These are phyloP conservation scores for Candida coleopterorum DNA, from an alignment of 805 yeast genomes.

Conservation along the genomic window DNA sequence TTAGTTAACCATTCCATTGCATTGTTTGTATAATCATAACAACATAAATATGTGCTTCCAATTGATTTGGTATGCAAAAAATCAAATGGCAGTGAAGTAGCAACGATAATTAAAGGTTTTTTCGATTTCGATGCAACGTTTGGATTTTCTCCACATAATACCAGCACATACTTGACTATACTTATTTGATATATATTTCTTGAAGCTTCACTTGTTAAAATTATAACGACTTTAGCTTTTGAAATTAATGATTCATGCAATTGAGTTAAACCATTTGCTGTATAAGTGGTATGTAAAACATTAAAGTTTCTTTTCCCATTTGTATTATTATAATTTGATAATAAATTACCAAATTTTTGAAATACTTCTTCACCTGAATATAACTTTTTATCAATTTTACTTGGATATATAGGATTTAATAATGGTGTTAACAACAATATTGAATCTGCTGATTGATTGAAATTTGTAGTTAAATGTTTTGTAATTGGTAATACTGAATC, in stretches of 20 bases:
- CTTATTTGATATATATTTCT: conserved; percentile 60
- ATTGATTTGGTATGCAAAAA: conserved; percentile 51
- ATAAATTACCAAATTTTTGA: conserved; percentile 44
- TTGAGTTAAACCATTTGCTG: conserved; percentile 52
- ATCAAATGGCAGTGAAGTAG: conserved; percentile 61
- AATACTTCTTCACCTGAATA: conserved; percentile 49
- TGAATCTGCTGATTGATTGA: conserved; percentile 19
- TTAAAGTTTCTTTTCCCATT: conserved; percentile 39
- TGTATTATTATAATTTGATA: conserved; percentile 31
- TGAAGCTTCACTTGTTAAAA: conserved; percentile 54
- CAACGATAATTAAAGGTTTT: conserved; percentile 54
- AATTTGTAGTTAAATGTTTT: conserved; percentile 28
- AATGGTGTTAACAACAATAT: conserved; percentile 35
- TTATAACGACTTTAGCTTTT: conserved; percentile 46
- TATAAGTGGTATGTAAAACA: conserved; percentile 55
- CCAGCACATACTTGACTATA: conserved; percentile 52
- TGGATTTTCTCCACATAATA: conserved; percentile 48
- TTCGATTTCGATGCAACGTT: conserved; percentile 21
- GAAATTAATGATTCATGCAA: conserved; percentile 52
- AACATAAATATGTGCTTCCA: conserved; percentile 54
- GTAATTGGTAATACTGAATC: conserved; percentile 47
- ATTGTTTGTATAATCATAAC: conserved; percentile 54
- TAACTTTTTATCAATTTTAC: conserved; percentile 11
- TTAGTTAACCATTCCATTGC: conserved; percentile 47
- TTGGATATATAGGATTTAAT: conserved; percentile 31